phyloP scores from a whole-genome alignment of 2,329 filamentous ascomycete species.

The Madurella mycetomatis region DNA sequence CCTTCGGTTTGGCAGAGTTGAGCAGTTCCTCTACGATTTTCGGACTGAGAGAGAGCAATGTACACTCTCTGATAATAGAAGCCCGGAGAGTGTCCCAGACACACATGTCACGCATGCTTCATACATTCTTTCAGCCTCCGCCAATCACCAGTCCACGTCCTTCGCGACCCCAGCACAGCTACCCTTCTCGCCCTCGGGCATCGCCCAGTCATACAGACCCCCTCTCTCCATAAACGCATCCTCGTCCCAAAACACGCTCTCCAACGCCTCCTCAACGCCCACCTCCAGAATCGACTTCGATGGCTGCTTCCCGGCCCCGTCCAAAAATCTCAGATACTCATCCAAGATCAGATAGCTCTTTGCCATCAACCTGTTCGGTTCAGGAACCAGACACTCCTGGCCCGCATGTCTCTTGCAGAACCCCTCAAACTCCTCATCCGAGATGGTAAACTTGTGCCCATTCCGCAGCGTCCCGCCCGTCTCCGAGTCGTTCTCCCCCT shows the following conservation, averaged over 20 bases:
- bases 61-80: too few relatives aligned
- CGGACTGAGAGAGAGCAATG: too few relatives aligned
- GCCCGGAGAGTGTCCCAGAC: too few relatives aligned
- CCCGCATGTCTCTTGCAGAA: conserved; percentile 44
- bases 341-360: conserved; percentile 49
- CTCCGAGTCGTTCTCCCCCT: conserved; percentile 47
- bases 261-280: conserved; percentile 12
- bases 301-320: conserved; percentile 7
- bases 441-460: conserved; percentile 42
- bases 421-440: conserved; percentile 40
- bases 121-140: too few relatives aligned
- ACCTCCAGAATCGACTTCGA: conserved; percentile 15
- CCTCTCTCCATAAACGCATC: conserved; percentile 13
- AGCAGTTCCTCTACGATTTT: too few relatives aligned
- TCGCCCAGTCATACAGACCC: conserved; percentile 17
- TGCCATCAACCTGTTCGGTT: conserved; percentile 48
- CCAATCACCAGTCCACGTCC: conserved; percentile 1
- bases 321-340: conserved; percentile 31
- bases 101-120: too few relatives aligned
- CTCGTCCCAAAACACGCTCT: conserved; percentile 15
- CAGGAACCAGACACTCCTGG: conserved; percentile 41
- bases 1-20: too few relatives aligned
- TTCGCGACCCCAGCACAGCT: background rate
- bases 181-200: background rate
- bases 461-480: conserved; percentile 33